These are phyloP conservation scores for Aspergillus pseudoviridinutans DNA, from an alignment of 2,329 filamentous ascomycete species.

Conservation along the genomic window DNA sequence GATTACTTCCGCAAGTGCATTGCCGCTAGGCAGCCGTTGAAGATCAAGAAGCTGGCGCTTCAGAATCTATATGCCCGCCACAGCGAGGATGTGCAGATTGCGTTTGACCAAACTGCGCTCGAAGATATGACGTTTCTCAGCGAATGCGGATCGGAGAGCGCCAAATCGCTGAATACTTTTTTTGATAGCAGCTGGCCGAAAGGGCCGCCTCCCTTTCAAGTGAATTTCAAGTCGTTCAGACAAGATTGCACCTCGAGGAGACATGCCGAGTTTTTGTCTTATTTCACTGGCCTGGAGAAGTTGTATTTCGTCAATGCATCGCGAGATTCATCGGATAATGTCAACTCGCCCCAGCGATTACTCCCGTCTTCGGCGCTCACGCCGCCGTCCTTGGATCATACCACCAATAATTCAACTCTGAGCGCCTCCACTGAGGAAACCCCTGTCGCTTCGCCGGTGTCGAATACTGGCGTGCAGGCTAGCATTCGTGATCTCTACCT, in stretches of 20 bases:
- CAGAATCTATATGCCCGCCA: slow-evolving; percentile 58
- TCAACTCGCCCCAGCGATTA: slow-evolving; percentile 29
- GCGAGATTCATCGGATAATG: slow-evolving; percentile 24
- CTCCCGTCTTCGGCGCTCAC: slow-evolving; percentile 22
- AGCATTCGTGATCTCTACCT: slow-evolving; percentile 46
- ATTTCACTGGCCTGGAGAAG: slow-evolving; percentile 45
- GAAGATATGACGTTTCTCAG: slow-evolving; percentile 54
- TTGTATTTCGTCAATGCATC: slow-evolving; percentile 50
- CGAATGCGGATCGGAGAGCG: slow-evolving; percentile 44
- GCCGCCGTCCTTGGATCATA: slow-evolving; percentile 22
- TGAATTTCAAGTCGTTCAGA: slow-evolving; percentile 46
- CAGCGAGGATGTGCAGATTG: slow-evolving; percentile 42
- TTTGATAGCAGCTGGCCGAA: slow-evolving; percentile 54
- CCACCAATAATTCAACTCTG: slow-evolving; percentile 4
- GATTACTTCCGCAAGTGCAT: slow-evolving; percentile 55
- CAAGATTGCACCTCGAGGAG: slow-evolving; percentile 47
- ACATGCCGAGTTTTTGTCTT: slow-evolving; percentile 40
- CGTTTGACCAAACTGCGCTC: slow-evolving; percentile 40
- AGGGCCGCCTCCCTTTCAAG: slow-evolving; percentile 25
- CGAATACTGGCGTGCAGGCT: slow-evolving; percentile 20
- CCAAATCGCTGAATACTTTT: slow-evolving; percentile 45
- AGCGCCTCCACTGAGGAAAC: slow-evolving; percentile 23
- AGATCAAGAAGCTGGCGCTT: slow-evolving; percentile 49
- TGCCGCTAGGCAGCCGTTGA: slow-evolving; percentile 44
- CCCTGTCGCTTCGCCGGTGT: slow-evolving; percentile 14